Evolutionary conservation across 139 green algal genomes (phyloP), one percentile per base, ranked within the genome.

Genomic region (Picochlorum sp.): DNA sequence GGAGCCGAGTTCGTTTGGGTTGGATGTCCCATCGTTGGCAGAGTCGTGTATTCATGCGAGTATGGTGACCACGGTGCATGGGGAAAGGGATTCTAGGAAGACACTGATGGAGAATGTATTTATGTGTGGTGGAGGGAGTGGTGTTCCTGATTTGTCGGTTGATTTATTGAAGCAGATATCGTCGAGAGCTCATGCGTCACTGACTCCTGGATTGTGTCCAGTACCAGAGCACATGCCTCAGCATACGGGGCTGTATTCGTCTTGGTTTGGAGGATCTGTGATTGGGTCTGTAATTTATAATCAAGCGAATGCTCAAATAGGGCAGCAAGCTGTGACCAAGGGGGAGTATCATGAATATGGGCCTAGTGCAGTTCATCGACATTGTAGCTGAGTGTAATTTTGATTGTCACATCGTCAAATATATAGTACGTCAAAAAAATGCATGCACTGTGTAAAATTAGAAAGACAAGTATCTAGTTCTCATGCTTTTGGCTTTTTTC

Each of bases 201-300:
- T 73, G 26, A 21, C 68, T 23, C 71, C 76, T 21, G 34, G 13
- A 11, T 34, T 83, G 4, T 69, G 49, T 16, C 49, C 45, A 23
- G 23, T 68, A 6, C 85, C 86, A 2, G 82, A 89, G 8, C 92
- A 94, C 74, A 87, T 94, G 86, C 86, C 86, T 5, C 62, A 75
- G 2, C 59, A 65, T 31, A 81, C 85, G 4, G 30, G 64, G 6
- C 50, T 60, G 16, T 74, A 81, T 50, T 24, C 92, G 64, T 41
- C 81, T 3, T 97, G 89, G 89, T 75, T 93, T 65, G 90, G 90
- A 9, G 90, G 88, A 11, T 85, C 89, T 4, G 82, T 97, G 16
- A 69, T 97, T 54, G 85, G 87, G 2, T 88, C 89, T 55, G 75
- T 91, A 21, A 30, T 87, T 86, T 28, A 59, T 80, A 26, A 20